A percentile compares a stretch with the other conserved stretches of the same genome.
phyloP scores from a whole-genome alignment of 441 rosid genomes.

The Populus trichocarpa region DNA sequence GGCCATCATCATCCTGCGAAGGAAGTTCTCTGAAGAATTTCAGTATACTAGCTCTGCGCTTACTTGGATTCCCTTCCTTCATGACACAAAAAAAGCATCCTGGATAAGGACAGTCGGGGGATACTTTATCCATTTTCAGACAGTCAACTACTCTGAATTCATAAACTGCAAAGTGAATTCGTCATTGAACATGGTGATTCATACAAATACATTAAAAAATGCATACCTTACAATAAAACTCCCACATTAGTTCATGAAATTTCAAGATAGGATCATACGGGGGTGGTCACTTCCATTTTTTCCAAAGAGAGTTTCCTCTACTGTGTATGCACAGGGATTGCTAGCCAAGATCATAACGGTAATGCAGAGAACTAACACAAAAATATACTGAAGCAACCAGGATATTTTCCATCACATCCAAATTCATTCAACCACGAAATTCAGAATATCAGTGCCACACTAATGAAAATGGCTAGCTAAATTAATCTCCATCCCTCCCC shows the following conservation, averaged over 20 bases:
- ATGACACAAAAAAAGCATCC: constrained; percentile 97
- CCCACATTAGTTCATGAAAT: not conserved
- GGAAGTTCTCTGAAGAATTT: constrained; percentile 95
- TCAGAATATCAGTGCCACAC: not conserved
- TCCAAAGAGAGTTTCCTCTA: not conserved
- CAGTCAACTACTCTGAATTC: constrained; percentile 19
- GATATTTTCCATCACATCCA: not conserved
- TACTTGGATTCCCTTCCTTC: constrained; percentile 98
- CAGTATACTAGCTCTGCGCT: constrained; percentile 81
- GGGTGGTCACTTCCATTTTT: not conserved
- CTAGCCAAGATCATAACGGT: not conserved
- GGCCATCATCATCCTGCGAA: constrained; percentile 92
- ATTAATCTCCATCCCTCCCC: not conserved
- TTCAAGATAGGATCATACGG: not conserved
- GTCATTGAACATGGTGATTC: constrained; percentile 9
- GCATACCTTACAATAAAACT: constrained; percentile 9
- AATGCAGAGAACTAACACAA: not conserved
- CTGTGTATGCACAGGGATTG: not conserved
- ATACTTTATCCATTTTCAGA: constrained; percentile 65
- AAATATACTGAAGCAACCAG: not conserved
- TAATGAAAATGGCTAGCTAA: not conserved
- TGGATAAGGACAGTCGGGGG: constrained; percentile 86
- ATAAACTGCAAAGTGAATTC: constrained; percentile 13
- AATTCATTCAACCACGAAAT: not conserved
- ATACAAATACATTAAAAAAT: constrained; percentile 13